Percentiles rank a stretch among this genome's conserved stretches.
These are phyloP conservation scores for Thalassiosira profunda DNA, from an alignment of 108 stramenopile species.

Conservation along the genomic window DNA sequence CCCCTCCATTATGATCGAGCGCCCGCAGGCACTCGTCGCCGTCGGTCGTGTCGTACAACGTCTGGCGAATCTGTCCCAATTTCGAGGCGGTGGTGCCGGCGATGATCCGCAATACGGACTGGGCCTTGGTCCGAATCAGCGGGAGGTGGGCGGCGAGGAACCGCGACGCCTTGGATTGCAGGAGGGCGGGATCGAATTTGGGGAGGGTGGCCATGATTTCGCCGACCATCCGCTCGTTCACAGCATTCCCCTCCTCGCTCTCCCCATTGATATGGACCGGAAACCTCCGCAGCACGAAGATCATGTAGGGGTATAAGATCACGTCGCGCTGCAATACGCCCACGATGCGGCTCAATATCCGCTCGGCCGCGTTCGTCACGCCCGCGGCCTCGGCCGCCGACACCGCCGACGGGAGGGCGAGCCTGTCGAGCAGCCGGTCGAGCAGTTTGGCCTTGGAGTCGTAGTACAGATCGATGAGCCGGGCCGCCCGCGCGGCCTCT, in stretches of 20 bases:
- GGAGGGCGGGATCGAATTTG: slow-evolving; percentile 57
- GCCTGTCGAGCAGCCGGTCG: slow-evolving; percentile 60
- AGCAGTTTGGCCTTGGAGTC: slow-evolving; percentile 81
- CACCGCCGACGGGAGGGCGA: slow-evolving; percentile 30
- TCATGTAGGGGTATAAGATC: slow-evolving; percentile 83
- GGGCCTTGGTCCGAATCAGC: slow-evolving; percentile 84
- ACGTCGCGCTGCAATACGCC: slow-evolving; percentile 87
- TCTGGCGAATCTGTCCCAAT: slow-evolving; percentile 87
- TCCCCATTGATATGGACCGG: slow-evolving; percentile 10
- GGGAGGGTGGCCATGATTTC: slow-evolving; percentile 75
- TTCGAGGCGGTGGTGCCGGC: slow-evolving; percentile 89
- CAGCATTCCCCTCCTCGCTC: not conserved
- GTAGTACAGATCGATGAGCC: slow-evolving; percentile 83
- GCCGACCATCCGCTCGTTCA: slow-evolving; percentile 2
- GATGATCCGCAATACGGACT: slow-evolving; percentile 75
- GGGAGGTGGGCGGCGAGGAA: slow-evolving; percentile 88
- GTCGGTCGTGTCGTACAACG: slow-evolving; percentile 89
- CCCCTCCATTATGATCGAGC: slow-evolving; percentile 52
- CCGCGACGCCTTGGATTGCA: slow-evolving; percentile 73
- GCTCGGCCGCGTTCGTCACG: slow-evolving; percentile 61
- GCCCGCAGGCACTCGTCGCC: slow-evolving; percentile 67
- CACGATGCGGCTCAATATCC: slow-evolving; percentile 81
- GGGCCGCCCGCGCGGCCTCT: slow-evolving; percentile 16
- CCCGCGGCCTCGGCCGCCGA: slow-evolving; percentile 30
- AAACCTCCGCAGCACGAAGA: slow-evolving; percentile 76